A percentile compares a stretch with the other conserved stretches of the same genome.
phyloP scores from a whole-genome alignment of 208 protist genomes.

The Trypanosoma platydactyli region DNA sequence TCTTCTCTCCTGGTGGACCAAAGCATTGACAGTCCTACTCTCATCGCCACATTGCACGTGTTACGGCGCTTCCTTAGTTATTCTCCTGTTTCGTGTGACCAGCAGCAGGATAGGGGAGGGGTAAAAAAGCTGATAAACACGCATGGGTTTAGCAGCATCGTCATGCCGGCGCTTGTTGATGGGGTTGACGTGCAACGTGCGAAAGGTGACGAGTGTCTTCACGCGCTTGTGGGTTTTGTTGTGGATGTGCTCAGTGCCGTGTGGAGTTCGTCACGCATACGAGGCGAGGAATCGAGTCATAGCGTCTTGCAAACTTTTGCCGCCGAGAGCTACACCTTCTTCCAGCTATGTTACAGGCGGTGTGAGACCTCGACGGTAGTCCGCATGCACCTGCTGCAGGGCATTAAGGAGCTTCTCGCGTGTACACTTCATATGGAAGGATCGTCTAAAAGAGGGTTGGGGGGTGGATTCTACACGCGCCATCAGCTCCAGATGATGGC shows the following conservation, averaged over 20 bases:
- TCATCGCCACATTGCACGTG: conserved; percentile 54
- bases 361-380: conserved; percentile 37
- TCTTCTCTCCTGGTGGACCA: conserved; percentile 41
- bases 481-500: conserved; percentile 43
- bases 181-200: conserved; percentile 42
- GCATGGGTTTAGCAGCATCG: conserved; percentile 45
- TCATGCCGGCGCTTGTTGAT: conserved; percentile 59
- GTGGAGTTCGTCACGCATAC: background rate
- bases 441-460: background rate
- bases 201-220: conserved; percentile 63
- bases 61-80: conserved; percentile 67
- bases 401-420: conserved; percentile 71
- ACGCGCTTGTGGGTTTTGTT: conserved; percentile 52
- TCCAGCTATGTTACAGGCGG: conserved; percentile 42
- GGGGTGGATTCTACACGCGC: conserved; percentile 4
- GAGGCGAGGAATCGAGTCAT: conserved; percentile 11
- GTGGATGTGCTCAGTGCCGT: conserved; percentile 37
- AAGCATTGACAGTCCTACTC: conserved; percentile 39
- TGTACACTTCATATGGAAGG: conserved; percentile 39
- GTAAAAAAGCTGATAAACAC: conserved; percentile 68
- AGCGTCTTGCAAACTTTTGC: conserved; percentile 36
- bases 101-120: conserved; percentile 24
- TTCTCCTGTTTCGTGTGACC: conserved; percentile 59
- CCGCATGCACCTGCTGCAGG: conserved; percentile 72
- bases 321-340: conserved; percentile 57